phyloP scores from a whole-genome alignment of 2,329 filamentous ascomycete species.

The Didymosphaeria variabile region DNA sequence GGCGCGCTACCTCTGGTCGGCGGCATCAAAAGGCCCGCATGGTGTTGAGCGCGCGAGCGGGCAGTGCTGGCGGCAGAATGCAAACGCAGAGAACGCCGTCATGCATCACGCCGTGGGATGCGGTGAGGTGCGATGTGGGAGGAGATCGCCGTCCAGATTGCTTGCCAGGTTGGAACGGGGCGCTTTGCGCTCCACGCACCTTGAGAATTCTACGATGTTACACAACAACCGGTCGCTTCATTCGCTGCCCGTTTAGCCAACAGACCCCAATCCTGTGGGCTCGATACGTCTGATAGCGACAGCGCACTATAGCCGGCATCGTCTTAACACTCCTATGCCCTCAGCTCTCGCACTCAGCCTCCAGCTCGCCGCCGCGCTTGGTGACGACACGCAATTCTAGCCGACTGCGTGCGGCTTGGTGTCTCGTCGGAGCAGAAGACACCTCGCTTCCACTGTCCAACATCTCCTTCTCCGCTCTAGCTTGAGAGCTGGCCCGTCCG shows the following conservation, averaged over 20 bases:
- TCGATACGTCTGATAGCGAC: constrained; percentile 28
- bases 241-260: constrained; percentile 39
- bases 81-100: constrained; percentile 9
- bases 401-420: constrained; percentile 27
- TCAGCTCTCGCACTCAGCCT: constrained; percentile 32
- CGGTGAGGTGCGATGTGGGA: constrained; percentile 30
- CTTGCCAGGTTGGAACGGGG: constrained; percentile 31
- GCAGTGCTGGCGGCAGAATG: constrained; percentile 17
- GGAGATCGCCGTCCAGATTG: constrained; percentile 41
- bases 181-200: constrained; percentile 30
- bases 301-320: constrained; percentile 39
- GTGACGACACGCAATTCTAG: constrained; percentile 31
- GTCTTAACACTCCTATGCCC: constrained; percentile 29
- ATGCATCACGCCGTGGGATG: constrained; percentile 30
- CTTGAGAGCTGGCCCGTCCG: constrained; percentile 3
- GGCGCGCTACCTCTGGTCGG: neutral
- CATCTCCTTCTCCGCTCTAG: neutral
- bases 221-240: constrained; percentile 35
- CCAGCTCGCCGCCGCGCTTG: constrained; percentile 24
- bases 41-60: neutral
- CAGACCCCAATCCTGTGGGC: constrained; percentile 15
- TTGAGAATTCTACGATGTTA: constrained; percentile 47
- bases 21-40: neutral
- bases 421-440: constrained; percentile 15
- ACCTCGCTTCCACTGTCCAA: constrained; percentile 21